Evolutionary conservation across 2,329 filamentous ascomycete genomes (phyloP).

Genomic region (Lanzia echinophila): DNA sequence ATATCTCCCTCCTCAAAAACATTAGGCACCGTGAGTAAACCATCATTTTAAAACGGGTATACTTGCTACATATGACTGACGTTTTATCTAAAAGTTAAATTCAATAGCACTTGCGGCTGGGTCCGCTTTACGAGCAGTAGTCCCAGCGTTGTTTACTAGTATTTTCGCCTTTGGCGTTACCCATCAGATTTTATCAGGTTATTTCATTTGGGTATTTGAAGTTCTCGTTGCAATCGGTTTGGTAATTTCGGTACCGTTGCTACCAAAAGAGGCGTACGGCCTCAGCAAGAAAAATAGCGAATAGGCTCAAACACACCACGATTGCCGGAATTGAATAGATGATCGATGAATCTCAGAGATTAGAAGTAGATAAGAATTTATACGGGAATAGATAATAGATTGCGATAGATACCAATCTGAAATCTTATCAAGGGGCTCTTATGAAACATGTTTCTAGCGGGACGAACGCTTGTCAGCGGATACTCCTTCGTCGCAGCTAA

Average conservation of each 20-base stretch:
- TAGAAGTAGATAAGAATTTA: too few relatives aligned
- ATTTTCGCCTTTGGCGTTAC: slow-evolving; percentile 62
- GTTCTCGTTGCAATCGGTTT: slow-evolving; percentile 31
- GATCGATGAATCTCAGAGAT: too few relatives aligned
- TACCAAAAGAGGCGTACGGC: slow-evolving; percentile 30
- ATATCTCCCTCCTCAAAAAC: slow-evolving; percentile 57
- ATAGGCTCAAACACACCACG: neutral
- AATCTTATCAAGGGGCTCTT: too few relatives aligned
- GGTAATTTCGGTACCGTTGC: slow-evolving; percentile 30
- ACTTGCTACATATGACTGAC: too few relatives aligned
- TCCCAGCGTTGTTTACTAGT: slow-evolving; percentile 58
- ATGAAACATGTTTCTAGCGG: too few relatives aligned
- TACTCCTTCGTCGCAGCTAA: too few relatives aligned
- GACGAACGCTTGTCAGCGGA: too few relatives aligned
- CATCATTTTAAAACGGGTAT: too few relatives aligned
- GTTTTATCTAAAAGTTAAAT: too few relatives aligned
- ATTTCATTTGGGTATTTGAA: slow-evolving; percentile 59
- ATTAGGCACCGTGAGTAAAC: slow-evolving; percentile 61
- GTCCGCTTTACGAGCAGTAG: slow-evolving; percentile 57
- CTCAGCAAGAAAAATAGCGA: neutral
- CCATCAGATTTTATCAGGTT: slow-evolving; percentile 54
- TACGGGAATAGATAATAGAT: too few relatives aligned
- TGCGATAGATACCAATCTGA: too few relatives aligned
- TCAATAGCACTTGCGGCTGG: slow-evolving; percentile 56
- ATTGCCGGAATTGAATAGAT: too few relatives aligned